Base-by-base conservation (phyloP, 179 eudicot species). In the Sideroxylon spinosum region DNA sequence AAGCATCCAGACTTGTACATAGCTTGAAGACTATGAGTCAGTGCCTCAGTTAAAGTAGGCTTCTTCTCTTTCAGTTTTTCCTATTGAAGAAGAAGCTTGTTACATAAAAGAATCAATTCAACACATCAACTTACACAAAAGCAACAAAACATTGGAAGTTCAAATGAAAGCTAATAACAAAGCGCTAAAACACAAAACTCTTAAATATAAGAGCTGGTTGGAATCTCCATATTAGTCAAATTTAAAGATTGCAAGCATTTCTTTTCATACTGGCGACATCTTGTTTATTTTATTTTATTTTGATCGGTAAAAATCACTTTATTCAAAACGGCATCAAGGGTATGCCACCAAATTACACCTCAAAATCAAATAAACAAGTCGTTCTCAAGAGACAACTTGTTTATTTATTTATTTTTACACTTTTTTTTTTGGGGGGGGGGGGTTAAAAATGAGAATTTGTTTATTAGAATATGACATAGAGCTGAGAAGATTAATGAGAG, bases 21-120 rank as follows among this genome's bases (percentile, higher is more conserved):
- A 60, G 96, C 93, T 86, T 96, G 99, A 62, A 96, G 94, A 48
- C 97, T 96, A 83, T 94, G 97, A 55, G 87, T 80, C 56, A 96
- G 93, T 69, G 98, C 92, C 67, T 96, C 99, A 1, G 89, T 83
- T 76, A 88, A 64, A 29, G 98, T 80, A 76, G 98, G 98, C 82
- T 92, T 95, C 82, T 95, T 95, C 87, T 95, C 99, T 86, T 95
- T 95, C 79, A 95, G 81, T 87, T 96, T 96, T 94, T 96, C 99
- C 99, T 96, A 81, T 82, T 46, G 68, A 61, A 74, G 71, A 81
- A 53, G 69, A 20, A 62, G 37, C 22, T 60, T 74, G 61, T 73
- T 77, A 20, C 5, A 76, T 23, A 64, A 74, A 26, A 61, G 44
- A 37, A 6, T 44, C 2, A 56, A 78, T 20, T 72, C 78, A 26